A percentile compares a stretch with the other conserved stretches of the same genome.
Conservation (phyloP, 1,139 yeast species). For the Suhomyces wounanorum region DNA sequence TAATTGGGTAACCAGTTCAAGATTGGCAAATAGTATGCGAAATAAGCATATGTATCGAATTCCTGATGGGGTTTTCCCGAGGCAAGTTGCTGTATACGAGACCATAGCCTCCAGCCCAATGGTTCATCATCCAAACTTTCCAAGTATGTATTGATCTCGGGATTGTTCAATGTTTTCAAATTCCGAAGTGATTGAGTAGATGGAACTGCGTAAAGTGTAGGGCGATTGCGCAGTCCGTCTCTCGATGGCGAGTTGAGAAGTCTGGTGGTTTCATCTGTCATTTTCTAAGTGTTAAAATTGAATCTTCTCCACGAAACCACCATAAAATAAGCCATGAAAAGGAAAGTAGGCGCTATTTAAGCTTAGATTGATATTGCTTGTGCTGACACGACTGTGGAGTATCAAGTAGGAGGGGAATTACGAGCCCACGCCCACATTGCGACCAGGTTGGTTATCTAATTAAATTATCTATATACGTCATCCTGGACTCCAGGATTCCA, state of each 20-base stretch:
- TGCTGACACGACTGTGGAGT: not conserved
- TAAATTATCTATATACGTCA: slow-evolving; percentile 1
- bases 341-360: not conserved
- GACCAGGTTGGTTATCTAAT: not conserved
- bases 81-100: slow-evolving; percentile 12
- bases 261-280: slow-evolving; percentile 10
- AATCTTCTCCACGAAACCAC: not conserved
- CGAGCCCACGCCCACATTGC: not conserved
- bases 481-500: not conserved
- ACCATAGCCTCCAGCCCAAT: slow-evolving; percentile 13
- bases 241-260: slow-evolving; percentile 4
- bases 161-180: slow-evolving; percentile 23
- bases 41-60: slow-evolving; percentile 29
- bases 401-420: not conserved
- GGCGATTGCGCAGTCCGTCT: slow-evolving; percentile 16
- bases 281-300: not conserved
- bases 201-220: slow-evolving; percentile 31
- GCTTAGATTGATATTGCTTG: not conserved
- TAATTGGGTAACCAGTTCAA: slow-evolving; percentile 36
- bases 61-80: slow-evolving; percentile 7
- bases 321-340: not conserved
- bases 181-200: slow-evolving; percentile 28
- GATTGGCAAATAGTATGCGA: slow-evolving; percentile 37
- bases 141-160: slow-evolving; percentile 20
- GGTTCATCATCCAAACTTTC: slow-evolving; percentile 5